A percentile compares a stretch with the other conserved stretches of the same genome.
Evolutionary conservation across 305 asterid genomes (phyloP).

Genomic region (Solanum hybrid): DNA sequence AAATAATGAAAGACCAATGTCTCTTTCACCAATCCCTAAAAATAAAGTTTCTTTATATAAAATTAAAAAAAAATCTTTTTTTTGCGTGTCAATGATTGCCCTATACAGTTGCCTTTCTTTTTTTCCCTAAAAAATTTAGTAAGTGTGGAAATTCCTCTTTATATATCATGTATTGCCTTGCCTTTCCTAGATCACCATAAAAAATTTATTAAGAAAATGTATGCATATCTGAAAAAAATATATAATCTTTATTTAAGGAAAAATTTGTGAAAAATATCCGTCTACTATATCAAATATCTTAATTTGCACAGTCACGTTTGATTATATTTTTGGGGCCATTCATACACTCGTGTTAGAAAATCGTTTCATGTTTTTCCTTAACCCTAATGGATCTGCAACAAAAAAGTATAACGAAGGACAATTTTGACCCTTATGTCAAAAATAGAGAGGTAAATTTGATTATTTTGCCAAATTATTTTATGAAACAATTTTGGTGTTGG

Average conservation of each 20-base stretch:
- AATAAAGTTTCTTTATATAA: background rate
- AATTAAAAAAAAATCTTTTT: too few relatives aligned
- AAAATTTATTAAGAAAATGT: background rate
- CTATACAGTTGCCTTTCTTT: background rate
- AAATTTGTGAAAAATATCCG: background rate
- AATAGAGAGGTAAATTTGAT: too few relatives aligned
- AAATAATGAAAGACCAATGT: background rate
- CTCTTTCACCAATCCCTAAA: background rate
- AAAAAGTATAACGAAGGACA: background rate
- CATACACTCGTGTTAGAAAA: background rate
- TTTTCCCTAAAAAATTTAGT: background rate
- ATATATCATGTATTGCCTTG: background rate
- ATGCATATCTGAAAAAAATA: too few relatives aligned
- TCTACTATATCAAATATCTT: too few relatives aligned
- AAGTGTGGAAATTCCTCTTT: background rate
- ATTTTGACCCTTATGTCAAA: background rate
- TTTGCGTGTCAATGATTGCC: background rate
- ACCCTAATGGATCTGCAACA: background rate
- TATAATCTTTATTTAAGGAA: background rate
- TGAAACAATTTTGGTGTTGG: background rate
- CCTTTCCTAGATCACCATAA: background rate
- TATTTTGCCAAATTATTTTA: too few relatives aligned
- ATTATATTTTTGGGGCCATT: background rate
- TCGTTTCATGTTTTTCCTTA: background rate
- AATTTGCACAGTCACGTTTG: background rate